These are phyloP conservation scores for Colletotrichum euphorbiae DNA, from an alignment of 2,329 filamentous ascomycete genomes.

Conservation along the genomic window DNA sequence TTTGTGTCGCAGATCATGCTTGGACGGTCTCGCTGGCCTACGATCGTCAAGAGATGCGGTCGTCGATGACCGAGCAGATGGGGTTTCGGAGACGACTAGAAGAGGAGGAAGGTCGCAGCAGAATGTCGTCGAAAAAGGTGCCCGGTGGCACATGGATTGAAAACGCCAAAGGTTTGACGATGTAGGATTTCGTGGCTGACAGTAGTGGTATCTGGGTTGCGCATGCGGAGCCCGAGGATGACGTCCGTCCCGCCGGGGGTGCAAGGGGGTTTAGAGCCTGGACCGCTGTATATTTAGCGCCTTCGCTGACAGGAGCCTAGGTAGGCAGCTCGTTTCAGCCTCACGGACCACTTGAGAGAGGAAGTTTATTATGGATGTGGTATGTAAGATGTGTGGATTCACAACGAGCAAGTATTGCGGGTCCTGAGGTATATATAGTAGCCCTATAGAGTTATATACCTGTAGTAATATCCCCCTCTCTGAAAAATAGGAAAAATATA, in stretches of 20 bases:
- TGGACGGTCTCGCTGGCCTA: conserved; percentile 10
- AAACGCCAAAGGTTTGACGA: conserved; percentile 1
- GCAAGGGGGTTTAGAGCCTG: conserved; percentile 23
- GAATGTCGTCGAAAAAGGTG: neutral
- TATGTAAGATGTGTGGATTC: no score
- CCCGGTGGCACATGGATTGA: conserved; percentile 13
- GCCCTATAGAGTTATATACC: no score
- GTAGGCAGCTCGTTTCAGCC: conserved; percentile 30
- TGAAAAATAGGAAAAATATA: no score
- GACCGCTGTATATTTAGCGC: conserved; percentile 31
- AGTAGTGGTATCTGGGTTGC: conserved; percentile 31
- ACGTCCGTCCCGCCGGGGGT: conserved; percentile 31
- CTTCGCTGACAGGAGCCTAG: conserved; percentile 13
- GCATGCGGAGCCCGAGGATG: conserved; percentile 33
- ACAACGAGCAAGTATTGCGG: no score
- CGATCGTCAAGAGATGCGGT: conserved; percentile 17
- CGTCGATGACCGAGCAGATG: neutral
- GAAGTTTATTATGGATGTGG: no score
- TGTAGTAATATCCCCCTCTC: no score
- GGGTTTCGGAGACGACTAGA: conserved; percentile 6
- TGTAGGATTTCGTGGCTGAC: conserved; percentile 26
- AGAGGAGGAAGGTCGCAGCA: conserved; percentile 1
- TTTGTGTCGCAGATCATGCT: conserved; percentile 33
- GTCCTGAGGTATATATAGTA: no score
- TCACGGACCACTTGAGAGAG: conserved; percentile 28